Percentiles rank a stretch among this genome's conserved stretches.
phyloP scores from a whole-genome alignment of 495 filamentous ascomycete species.

The Penicillium steckii region DNA sequence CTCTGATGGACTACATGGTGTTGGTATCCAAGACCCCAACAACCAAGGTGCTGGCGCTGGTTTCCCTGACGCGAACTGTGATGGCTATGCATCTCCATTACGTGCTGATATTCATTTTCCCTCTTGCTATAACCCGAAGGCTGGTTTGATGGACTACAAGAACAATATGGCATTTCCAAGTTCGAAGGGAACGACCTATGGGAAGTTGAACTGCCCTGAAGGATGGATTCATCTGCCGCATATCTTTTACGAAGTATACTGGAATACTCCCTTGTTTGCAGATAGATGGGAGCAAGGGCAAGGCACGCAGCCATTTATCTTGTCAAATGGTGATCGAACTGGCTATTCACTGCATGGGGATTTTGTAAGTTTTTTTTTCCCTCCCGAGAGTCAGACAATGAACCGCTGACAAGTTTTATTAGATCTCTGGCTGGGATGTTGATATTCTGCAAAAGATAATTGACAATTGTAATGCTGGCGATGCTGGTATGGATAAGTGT shows the following conservation, averaged over 20 bases:
- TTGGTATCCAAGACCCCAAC: slow-evolving; percentile 16
- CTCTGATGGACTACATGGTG: slow-evolving; percentile 13
- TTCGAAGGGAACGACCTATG: slow-evolving; percentile 8
- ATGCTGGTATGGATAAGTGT: slow-evolving; percentile 55
- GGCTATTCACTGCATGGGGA: slow-evolving; percentile 28
- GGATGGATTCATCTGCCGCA: slow-evolving; percentile 49
- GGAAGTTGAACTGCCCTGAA: slow-evolving; percentile 13
- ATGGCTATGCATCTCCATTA: slow-evolving; percentile 37
- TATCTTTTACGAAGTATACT: slow-evolving; percentile 71
- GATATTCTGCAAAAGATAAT: slow-evolving; percentile 58
- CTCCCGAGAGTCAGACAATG: background rate
- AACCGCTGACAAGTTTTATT: background rate
- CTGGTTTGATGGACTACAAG: slow-evolving; percentile 11
- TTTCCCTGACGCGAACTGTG: slow-evolving; percentile 59
- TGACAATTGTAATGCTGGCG: slow-evolving; percentile 53
- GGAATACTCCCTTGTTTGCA: slow-evolving; percentile 55
- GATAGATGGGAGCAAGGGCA: slow-evolving; percentile 35
- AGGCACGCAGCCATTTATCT: slow-evolving; percentile 50
- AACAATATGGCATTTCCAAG: slow-evolving; percentile 13
- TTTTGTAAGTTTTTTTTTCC: slow-evolving; percentile 12
- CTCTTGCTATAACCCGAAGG: slow-evolving; percentile 36
- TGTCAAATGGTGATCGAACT: slow-evolving; percentile 26
- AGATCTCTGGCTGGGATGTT: slow-evolving; percentile 68
- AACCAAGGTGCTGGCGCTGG: slow-evolving; percentile 22
- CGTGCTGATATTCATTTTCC: slow-evolving; percentile 60